These are phyloP conservation scores for Limonium bicolor DNA, from an alignment of 148 eudicot genomes.

Conservation along the genomic window DNA sequence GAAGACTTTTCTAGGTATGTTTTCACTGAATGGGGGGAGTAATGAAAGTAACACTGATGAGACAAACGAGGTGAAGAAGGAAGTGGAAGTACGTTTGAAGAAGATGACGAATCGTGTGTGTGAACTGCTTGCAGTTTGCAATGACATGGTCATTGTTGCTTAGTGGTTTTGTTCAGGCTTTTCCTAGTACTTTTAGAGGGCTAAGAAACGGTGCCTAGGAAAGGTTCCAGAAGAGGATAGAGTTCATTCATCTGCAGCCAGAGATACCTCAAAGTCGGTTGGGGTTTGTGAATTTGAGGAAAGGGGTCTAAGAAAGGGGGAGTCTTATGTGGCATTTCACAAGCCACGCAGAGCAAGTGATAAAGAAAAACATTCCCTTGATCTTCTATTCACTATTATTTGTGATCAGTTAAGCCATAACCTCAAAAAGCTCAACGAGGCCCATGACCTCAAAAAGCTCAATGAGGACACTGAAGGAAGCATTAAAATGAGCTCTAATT, in stretches of 20 bases:
- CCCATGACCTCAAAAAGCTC: slow-evolving; percentile 46
- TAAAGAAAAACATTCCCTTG: slow-evolving; percentile 46
- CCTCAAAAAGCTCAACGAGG: slow-evolving; percentile 44
- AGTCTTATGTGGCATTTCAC: slow-evolving; percentile 15
- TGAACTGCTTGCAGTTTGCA: slow-evolving; percentile 67
- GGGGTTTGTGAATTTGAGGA: slow-evolving; percentile 19
- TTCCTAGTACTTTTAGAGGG: slow-evolving; percentile 44
- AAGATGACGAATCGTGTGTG: slow-evolving; percentile 37
- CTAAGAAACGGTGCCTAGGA: slow-evolving; percentile 28
- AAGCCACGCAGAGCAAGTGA: slow-evolving; percentile 15
- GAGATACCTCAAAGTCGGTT: slow-evolving; percentile 12
- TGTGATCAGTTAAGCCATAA: slow-evolving; percentile 50
- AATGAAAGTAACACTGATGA: slow-evolving; percentile 17
- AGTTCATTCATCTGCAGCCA: slow-evolving; percentile 8
- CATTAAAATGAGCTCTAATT: slow-evolving; percentile 15
- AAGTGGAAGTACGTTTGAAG: slow-evolving; percentile 21
- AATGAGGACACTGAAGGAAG: slow-evolving; percentile 31
- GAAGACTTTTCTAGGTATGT: slow-evolving; percentile 40
- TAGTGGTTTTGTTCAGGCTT: slow-evolving; percentile 50
- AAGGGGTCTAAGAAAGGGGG: slow-evolving; percentile 19
- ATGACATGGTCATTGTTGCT: slow-evolving; percentile 59
- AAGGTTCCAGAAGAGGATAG: slow-evolving; percentile 26
- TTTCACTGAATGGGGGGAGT: slow-evolving; percentile 21
- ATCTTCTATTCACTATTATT: slow-evolving; percentile 44
- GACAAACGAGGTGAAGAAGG: slow-evolving; percentile 22